Base-by-base conservation (phyloP, 495 filamentous ascomycete genomes). In the Hypoxylon lenormandii region DNA sequence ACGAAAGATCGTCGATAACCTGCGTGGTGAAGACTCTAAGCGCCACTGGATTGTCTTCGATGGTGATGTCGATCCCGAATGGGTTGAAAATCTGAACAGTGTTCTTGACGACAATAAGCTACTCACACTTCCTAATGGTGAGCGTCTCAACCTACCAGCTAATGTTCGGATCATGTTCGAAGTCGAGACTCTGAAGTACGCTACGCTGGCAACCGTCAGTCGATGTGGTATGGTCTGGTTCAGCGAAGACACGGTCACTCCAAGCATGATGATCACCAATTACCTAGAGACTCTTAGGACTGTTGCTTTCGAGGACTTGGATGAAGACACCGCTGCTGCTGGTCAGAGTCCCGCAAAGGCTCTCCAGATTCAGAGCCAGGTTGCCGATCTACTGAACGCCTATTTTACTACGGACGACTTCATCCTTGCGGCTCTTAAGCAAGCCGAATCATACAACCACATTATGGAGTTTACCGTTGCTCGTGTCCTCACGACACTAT, bases 171-270 rank as follows among this genome's bases (percentile, higher is more conserved):
- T 99, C 78, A 96, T 99, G 92, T 99, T 99, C 66, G 95, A 99
- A 80, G 95, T 99, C 22, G 96, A 98, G 80, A 98, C 88, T n/a
- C 83, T 99, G 40, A 96, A 94, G 73, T 99, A 99, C 76, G 95
- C 95, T 38, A 99, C 95, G 0, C 85, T 98, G 40, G 95, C 95
- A 38, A 99, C 95, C 38, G 95, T 99, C 71, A 93, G 89, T 89
- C 93, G 95, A 80, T 99, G 95, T 79, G 95, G 95, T 83, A 99
- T 99, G 95, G 95, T 99, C 6, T 99, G 95, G 95, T 98, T 97
- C 80, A 98, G 94, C 74, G 94, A 96, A 65, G 96, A 99, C 73
- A 98, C 92, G 15, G 93, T 99, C 40, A 94, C 92, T 16, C 86
- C 92, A 5, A 86, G 84, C 67, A 97, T 99, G 92, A 92, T 98